phyloP scores from a whole-genome alignment of 2,329 filamentous ascomycete genomes.

The Colletotrichum sublineola region DNA sequence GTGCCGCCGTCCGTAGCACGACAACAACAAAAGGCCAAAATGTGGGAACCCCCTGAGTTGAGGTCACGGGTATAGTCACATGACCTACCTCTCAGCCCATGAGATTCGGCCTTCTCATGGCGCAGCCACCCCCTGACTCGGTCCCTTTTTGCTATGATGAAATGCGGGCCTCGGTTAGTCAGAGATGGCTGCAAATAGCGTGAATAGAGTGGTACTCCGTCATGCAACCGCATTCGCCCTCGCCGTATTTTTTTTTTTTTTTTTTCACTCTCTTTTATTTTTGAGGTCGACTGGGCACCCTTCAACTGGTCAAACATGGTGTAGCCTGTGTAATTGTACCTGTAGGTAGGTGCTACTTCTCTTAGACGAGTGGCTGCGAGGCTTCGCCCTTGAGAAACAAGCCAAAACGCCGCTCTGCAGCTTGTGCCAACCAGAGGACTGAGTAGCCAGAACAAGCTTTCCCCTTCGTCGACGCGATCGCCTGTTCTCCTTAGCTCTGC shows the following conservation, averaged over 20 bases:
- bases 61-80: not conserved
- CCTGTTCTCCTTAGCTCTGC: conserved; percentile 23
- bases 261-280: too few relatives aligned
- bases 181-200: conserved; percentile 17
- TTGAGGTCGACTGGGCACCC: too few relatives aligned
- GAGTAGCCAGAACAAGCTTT: conserved; percentile 31
- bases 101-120: not conserved
- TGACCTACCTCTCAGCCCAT: not conserved
- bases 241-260: not conserved
- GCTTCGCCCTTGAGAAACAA: conserved; percentile 7
- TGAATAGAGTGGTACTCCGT: not conserved
- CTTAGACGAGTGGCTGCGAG: conserved; percentile 9
- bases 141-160: conserved; percentile 28
- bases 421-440: not conserved
- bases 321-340: too few relatives aligned
- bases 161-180: conserved; percentile 23
- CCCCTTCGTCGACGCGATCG: conserved; percentile 8
- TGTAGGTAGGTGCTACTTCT: too few relatives aligned
- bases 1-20: conserved; percentile 23
- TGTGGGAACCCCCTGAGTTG: conserved; percentile 9
- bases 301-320: too few relatives aligned
- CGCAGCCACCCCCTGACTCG: conserved; percentile 1
- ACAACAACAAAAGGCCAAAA: conserved; percentile 12
- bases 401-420: not conserved
- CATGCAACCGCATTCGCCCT: not conserved